Evolutionary conservation across 495 filamentous ascomycete genomes (phyloP), one percentile per base, ranked within the genome.

Genomic region (Talaromyces borbonicus): DNA sequence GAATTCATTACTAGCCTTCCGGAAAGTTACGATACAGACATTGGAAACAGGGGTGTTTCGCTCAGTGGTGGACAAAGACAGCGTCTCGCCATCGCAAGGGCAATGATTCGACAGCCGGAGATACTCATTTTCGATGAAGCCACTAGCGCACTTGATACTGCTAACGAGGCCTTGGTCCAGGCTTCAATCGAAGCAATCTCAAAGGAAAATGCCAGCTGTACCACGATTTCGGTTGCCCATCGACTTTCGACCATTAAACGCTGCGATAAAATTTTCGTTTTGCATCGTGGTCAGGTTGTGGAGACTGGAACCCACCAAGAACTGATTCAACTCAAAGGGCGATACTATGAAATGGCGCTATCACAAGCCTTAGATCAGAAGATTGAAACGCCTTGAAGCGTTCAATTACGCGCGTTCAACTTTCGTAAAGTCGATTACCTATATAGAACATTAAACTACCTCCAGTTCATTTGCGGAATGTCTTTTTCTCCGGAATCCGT

Each of bases 61-160:
- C 63, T 87, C 31, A 78, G 73, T 1, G 83, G 83, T 8, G 83
- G 83, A 0, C 83, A 87, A 58, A 74, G 74, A 55, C 83, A 86
- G 57, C 68, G 83, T 2, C 60, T 87, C 15, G 70, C 77, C 6
- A 79, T 87, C 23, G 83, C 83, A 1, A 56, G 83, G 9, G 81
- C 83, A 0, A 59, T 86, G 22, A 72, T 87, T 6, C 71, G 81
- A 12, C 67, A 80, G 22, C 81, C 83, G 3, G 51, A 65, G 16
- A 59, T 86, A 20, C 55, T 87, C 44, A 55, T 87, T 8, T 61
- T 87, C 1, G 83, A 86, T 51, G 83, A 87, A 62, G 79, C 82
- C 5, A 87, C 83, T 6, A 72, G 66, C 5, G 72, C 73, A 15
- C 63, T 86, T 14, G 83, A 87, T 51, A 73, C 78, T 11, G 69